These are phyloP conservation scores for Dendrobium catenatum DNA, from an alignment of 106 monocot genomes.

Conservation along the genomic window DNA sequence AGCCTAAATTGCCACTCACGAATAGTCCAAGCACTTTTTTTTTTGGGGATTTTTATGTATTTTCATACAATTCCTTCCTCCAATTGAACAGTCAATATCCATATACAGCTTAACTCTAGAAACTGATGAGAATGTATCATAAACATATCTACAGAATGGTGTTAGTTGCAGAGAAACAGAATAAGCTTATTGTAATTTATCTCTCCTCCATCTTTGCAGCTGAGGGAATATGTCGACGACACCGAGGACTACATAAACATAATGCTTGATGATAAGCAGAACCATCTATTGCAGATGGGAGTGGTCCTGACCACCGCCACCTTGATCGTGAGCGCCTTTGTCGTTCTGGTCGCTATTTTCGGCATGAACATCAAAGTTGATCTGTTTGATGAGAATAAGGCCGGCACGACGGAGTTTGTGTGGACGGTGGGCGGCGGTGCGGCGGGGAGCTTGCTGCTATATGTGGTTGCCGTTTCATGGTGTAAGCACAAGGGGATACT, in stretches of 20 bases:
- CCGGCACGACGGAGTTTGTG: slow-evolving; percentile 32
- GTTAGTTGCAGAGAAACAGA: no score
- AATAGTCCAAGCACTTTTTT: no score
- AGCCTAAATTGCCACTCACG: no score
- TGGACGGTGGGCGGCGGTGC: slow-evolving; percentile 51
- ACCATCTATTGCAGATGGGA: slow-evolving; percentile 67
- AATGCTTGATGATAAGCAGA: slow-evolving; percentile 78
- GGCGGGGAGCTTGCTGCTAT: slow-evolving; percentile 36
- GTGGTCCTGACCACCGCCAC: slow-evolving; percentile 66
- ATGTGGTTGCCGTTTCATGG: slow-evolving; percentile 37
- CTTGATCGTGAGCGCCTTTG: slow-evolving; percentile 40
- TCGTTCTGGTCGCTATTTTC: slow-evolving; percentile 46
- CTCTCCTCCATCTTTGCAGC: slow-evolving; percentile 20
- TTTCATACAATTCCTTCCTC: no score
- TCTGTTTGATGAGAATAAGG: slow-evolving; percentile 40
- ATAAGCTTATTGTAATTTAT: no score
- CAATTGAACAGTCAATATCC: no score
- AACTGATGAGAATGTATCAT: no score
- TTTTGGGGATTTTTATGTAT: no score
- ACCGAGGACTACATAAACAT: slow-evolving; percentile 89
- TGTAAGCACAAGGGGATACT: slow-evolving; percentile 48
- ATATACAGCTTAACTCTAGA: no score
- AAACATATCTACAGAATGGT: neutral
- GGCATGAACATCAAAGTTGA: slow-evolving; percentile 64
- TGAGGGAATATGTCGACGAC: slow-evolving; percentile 75